Conservation (phyloP, 768 basidiomycete species). For the Clitopilus passeckerianus region DNA sequence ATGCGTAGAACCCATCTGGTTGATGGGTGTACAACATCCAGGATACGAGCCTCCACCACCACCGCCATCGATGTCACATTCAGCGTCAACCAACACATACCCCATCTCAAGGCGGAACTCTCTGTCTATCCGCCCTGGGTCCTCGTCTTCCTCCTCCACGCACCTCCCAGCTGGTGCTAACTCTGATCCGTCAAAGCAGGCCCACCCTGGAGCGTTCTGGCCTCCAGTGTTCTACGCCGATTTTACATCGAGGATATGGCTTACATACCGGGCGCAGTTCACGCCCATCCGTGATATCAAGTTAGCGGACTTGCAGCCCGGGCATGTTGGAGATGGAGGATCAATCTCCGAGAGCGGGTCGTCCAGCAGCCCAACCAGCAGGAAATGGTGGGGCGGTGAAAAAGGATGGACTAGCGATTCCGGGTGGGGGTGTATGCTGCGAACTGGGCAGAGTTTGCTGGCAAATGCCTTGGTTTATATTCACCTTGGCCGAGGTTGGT, state of each 20-base stretch:
- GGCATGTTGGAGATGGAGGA: conserved; percentile 3
- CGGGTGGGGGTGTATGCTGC: conserved; percentile 91
- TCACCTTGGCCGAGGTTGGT: conserved; percentile 49
- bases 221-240: conserved; percentile 69
- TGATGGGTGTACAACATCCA: conserved; percentile 52
- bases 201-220: conserved; percentile 54
- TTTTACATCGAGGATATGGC: conserved; percentile 85
- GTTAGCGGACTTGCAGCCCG: conserved; percentile 27
- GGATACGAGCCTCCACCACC: conserved; percentile 53
- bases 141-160: conserved; percentile 24
- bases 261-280: conserved; percentile 90
- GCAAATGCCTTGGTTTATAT: conserved; percentile 75
- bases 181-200: conserved; percentile 8
- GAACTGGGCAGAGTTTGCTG: conserved; percentile 81
- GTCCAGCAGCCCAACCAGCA: conserved; percentile 26
- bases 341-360: conserved; percentile 7
- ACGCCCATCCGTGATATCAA: conserved; percentile 68
- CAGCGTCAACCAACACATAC: not conserved
- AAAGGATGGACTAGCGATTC: conserved; percentile 82
- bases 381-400: conserved; percentile 66
- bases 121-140: conserved; percentile 37
- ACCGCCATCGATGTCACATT: conserved; percentile 8
- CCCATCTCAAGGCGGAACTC: conserved; percentile 19
- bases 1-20: conserved; percentile 71
- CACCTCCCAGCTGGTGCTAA: conserved; percentile 11